Evolutionary conservation across 2,329 filamentous ascomycete genomes (phyloP), one percentile per base, ranked within the genome.

Genomic region (Podosphaera fusca): DNA sequence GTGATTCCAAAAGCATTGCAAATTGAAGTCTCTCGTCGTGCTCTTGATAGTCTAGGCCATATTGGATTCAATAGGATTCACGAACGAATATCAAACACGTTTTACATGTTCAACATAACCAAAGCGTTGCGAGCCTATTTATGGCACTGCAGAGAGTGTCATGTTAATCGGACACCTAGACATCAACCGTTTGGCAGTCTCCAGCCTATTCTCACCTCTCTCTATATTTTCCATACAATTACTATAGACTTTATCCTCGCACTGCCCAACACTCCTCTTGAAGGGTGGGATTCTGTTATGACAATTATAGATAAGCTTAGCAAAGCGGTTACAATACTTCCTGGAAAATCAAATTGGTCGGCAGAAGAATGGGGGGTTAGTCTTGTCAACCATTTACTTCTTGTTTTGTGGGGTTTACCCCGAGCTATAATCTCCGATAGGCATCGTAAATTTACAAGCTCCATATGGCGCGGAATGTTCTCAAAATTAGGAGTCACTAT

Each of bases 131-230:
- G 47, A 12, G 31, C 47, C 29, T 31, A 77, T 78, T 3, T 67
- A 71, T 56, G 64, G 42, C 50, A 70, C 58, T 65, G 71, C 47
- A 63, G 55, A 54, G 29, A 66, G 70, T 54, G 69, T 61, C 34
- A 59, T 62, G 52, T 50, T 34, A 31, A 50, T 31, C 47, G 21
- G 6, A 50, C 47, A 50, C 47, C 47, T 55, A 55, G 52, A 34
- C 52, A 55, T 42, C 34, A 21, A 21, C 21, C 21, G 21, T 21
- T 21, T 8, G 36, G 33, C 9, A 9, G n/a, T 4, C 33, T 36
- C 4, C 31, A 38, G n/a, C 31, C 31, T 35, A 53, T 53, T n/a
- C 31, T 53, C 29, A 53, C 51, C 12, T 33, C 51, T 14, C 51
- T 12, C 12, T 5, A n/a, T 14, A 31, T 53, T n/a, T 53, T 53